These are phyloP conservation scores for Cryptococcus wingfieldii DNA, from an alignment of 1,284 basidiomycete genomes.

Conservation along the genomic window DNA sequence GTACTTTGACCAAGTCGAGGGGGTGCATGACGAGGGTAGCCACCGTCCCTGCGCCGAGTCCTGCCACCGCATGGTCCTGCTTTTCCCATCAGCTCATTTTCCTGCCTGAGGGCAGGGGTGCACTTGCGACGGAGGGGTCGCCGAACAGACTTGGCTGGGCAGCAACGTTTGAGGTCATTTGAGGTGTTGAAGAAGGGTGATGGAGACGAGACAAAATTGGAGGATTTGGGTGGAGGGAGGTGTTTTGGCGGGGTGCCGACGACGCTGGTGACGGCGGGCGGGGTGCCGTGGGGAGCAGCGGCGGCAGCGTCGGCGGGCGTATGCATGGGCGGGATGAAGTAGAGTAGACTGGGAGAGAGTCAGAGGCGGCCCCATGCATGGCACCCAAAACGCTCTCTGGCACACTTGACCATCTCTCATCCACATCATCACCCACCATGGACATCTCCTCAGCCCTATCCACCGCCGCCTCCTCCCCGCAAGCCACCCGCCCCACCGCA, in stretches of 20 bases:
- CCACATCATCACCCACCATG: slow-evolving; percentile 6
- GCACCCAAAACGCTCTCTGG: not conserved
- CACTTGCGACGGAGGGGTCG: slow-evolving; percentile 43
- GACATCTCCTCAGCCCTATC: slow-evolving; percentile 2
- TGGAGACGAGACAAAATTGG: not conserved
- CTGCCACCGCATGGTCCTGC: slow-evolving; percentile 84
- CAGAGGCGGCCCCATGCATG: not conserved
- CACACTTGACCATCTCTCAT: slow-evolving; percentile 7
- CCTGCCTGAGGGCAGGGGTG: not conserved
- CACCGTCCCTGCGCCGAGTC: slow-evolving; percentile 86
- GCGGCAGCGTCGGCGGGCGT: no score
- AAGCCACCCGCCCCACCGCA: slow-evolving; percentile 62
- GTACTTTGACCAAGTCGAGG: slow-evolving; percentile 91
- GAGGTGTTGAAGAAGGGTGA: not conserved
- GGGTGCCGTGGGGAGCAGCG: not conserved
- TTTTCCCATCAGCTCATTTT: not conserved
- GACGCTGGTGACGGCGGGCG: not conserved
- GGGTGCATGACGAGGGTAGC: slow-evolving; percentile 97
- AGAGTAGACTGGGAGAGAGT: not conserved
- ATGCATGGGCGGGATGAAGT: no score
- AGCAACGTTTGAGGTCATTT: not conserved
- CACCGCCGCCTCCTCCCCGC: not conserved
- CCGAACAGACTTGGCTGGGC: slow-evolving; percentile 30
- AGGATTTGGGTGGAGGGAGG: not conserved
- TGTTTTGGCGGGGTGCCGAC: not conserved